Percentiles rank a stretch among this genome's conserved stretches.
Conservation (phyloP, 345 rosid species). For the Eutrema yunnanense region DNA sequence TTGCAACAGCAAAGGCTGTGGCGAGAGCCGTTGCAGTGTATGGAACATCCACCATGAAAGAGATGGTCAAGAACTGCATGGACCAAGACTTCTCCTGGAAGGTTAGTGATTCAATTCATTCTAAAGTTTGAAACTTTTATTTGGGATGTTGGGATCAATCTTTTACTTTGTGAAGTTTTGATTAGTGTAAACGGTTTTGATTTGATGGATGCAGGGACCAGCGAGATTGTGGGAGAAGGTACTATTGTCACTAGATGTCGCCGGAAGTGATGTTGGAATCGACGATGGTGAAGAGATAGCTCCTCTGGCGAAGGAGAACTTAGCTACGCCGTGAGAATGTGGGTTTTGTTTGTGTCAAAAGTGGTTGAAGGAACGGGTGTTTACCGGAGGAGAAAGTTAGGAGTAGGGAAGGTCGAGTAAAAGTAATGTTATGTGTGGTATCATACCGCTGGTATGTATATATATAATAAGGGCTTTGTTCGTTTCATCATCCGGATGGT, state of each 20-base stretch:
- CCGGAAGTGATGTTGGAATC: slow-evolving; percentile 47
- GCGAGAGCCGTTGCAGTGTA: slow-evolving; percentile 52
- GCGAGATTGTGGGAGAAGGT: slow-evolving; percentile 70
- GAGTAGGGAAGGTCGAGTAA: slow-evolving; percentile 9
- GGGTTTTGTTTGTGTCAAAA: background rate
- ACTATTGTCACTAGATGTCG: slow-evolving; percentile 52
- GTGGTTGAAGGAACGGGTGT: background rate
- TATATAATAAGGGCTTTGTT: background rate
- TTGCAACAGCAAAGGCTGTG: slow-evolving; percentile 49
- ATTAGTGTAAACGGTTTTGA: background rate
- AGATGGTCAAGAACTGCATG: slow-evolving; percentile 89
- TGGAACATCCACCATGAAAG: slow-evolving; percentile 53
- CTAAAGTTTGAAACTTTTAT: background rate
- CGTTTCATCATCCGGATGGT: background rate
- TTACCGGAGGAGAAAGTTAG: background rate
- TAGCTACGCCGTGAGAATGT: slow-evolving; percentile 67
- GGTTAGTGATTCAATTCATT: slow-evolving; percentile 40
- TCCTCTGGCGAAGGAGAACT: slow-evolving; percentile 75
- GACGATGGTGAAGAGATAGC: slow-evolving; percentile 89
- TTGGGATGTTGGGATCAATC: background rate
- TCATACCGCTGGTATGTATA: background rate
- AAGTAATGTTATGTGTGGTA: background rate
- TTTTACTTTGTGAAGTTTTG: background rate
- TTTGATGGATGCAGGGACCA: slow-evolving; percentile 58
- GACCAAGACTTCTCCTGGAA: slow-evolving; percentile 92